Base-by-base conservation (phyloP, 176 grass and related monocot genomes). In the Rhynchospora pubera region DNA sequence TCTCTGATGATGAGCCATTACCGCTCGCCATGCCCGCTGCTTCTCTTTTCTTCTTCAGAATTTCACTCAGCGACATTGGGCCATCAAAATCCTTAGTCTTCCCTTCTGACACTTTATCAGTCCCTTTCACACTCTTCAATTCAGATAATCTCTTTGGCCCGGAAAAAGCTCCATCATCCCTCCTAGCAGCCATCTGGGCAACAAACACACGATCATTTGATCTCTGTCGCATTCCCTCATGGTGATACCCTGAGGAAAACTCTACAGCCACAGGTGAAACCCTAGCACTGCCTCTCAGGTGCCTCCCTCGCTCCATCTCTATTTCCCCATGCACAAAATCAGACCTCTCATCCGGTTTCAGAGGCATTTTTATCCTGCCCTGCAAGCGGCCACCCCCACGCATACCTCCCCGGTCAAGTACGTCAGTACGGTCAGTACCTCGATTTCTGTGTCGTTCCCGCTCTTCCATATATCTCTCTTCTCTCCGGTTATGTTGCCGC, bases 331-430 rank as follows among this genome's bases (percentile, higher is more conserved):
- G 85, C 62, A 62, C 68, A 21, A 72, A 63, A 85, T 86, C 85
- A 79, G 77, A 43, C 62, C 61, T 89, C 66, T 97, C 88, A 58
- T 81, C 78, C 46, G 86, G 89, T 81, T 79, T 99, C 83, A 77
- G 19, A 86, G 96, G 96, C 78, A 99, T 91, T 64, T 87, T 91
- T 85, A 99, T 99, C 91, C 96, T 93, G 58, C 93, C 91, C 62
- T 84, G 86, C 23, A 99, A 81, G 71, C 93, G 90, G 72, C 85
- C 85, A 62, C 86, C 88, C 71, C 86, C 89, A 50, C 13, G 87
- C 77, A 62, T 65, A 34, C 63, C 79, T 67, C 85, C 88, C 43
- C 80, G 82, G 23, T 46, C 80, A 75, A 87, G 85, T 79, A 51
- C 81, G 14, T 76, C 82, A 21, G 62, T 69, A 71, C 74, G 45